A percentile compares a stretch with the other conserved stretches of the same genome.
Conservation (phyloP, 2,329 filamentous ascomycete species). For the Talaromyces albobiverticillius region DNA sequence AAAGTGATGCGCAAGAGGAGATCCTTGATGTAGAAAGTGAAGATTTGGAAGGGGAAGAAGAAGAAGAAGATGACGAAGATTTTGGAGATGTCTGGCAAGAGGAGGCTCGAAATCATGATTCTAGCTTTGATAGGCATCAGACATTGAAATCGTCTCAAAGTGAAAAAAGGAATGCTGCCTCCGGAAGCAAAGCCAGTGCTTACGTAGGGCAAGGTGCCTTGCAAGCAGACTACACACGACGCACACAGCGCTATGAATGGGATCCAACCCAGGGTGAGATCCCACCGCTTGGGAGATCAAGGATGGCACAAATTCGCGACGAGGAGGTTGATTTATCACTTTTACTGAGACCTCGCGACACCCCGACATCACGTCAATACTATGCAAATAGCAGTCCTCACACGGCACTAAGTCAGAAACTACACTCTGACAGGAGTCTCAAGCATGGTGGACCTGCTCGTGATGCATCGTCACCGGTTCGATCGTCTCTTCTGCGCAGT, state of each 20-base stretch:
- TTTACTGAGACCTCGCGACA: conserved; percentile 30
- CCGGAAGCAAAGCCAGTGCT: neutral
- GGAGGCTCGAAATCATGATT: conserved; percentile 38
- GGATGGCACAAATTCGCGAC: conserved; percentile 32
- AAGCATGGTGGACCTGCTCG: neutral
- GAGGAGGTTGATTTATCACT: conserved; percentile 34
- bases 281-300: conserved; percentile 29
- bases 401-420: conserved; percentile 19
- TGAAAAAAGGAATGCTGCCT: conserved; percentile 17
- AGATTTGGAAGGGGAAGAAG: conserved; percentile 14
- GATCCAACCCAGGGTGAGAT: conserved; percentile 25
- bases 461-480: conserved; percentile 5
- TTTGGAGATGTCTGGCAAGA: conserved; percentile 50
- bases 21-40: conserved; percentile 10
- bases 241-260: conserved; percentile 34
- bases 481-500: neutral
- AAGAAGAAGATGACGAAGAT: conserved; percentile 33
- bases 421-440: conserved; percentile 2
- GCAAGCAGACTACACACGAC: neutral
- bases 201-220: neutral
- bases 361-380: conserved; percentile 36
- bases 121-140: conserved; percentile 25
- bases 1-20: conserved; percentile 15
- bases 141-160: conserved; percentile 19
- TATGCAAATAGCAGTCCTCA: conserved; percentile 32